Conservation (phyloP, 257 asterid species). For the Anisodus acutangulus region DNA sequence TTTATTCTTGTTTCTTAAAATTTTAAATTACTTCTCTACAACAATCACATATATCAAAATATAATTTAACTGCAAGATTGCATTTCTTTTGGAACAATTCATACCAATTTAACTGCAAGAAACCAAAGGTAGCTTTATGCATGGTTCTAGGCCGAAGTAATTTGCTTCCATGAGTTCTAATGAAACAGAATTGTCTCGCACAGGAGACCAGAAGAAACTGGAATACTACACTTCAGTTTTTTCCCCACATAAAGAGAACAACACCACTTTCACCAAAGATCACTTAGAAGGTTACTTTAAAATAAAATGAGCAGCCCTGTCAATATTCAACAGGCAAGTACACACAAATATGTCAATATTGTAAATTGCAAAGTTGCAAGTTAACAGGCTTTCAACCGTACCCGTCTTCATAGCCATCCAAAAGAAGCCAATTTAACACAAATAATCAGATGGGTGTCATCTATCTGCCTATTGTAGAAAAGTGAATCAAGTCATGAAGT, state of each 20-base stretch:
- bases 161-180: too few relatives aligned
- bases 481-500: neutral
- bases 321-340: constrained; percentile 1
- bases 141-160: too few relatives aligned
- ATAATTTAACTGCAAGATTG: too few relatives aligned
- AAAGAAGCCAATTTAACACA: neutral
- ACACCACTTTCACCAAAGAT: neutral
- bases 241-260: neutral
- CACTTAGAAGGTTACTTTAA: neutral
- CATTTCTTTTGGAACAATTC: too few relatives aligned
- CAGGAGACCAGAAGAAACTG: neutral
- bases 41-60: too few relatives aligned
- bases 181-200: neutral
- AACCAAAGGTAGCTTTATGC: too few relatives aligned
- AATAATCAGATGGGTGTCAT: neutral
- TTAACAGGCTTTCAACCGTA: neutral
- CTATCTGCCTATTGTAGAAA: neutral
- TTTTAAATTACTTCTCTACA: too few relatives aligned
- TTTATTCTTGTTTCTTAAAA: too few relatives aligned
- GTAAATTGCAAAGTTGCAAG: neutral
- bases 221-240: neutral
- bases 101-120: too few relatives aligned
- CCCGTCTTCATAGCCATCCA: neutral
- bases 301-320: neutral
- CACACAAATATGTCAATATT: neutral